These are phyloP conservation scores for Mikania micrantha DNA, from an alignment of 129 eudicot genomes.

Conservation along the genomic window DNA sequence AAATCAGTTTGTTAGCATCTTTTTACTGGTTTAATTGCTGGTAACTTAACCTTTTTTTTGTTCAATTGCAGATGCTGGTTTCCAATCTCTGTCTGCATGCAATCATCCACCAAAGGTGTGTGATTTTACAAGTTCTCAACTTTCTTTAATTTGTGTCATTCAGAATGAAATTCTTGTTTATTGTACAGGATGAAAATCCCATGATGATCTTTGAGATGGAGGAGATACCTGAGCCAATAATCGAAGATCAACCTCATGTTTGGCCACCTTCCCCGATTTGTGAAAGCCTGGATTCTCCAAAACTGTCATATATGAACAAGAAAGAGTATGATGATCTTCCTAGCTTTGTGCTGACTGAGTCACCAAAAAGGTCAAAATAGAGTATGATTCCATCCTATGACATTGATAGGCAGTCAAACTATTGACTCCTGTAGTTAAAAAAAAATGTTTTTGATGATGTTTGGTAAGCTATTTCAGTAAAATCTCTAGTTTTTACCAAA, in stretches of 20 bases:
- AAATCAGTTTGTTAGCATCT: background rate
- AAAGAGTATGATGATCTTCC: conserved; percentile 30
- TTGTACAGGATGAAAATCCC: conserved; percentile 21
- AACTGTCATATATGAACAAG: conserved; percentile 20
- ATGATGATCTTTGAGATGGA: conserved; percentile 29
- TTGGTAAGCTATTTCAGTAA: background rate
- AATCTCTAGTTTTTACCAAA: background rate
- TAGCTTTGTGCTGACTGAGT: conserved; percentile 30
- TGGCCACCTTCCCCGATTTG: conserved; percentile 22
- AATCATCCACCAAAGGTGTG: background rate
- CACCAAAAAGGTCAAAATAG: conserved; percentile 31
- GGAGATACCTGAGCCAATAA: conserved; percentile 27
- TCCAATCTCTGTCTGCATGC: background rate
- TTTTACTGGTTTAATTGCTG: background rate
- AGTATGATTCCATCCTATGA: background rate
- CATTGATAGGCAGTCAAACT: conserved; percentile 20
- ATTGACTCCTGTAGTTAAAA: conserved; percentile 23
- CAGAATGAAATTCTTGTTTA: background rate
- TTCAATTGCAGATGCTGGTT: conserved; percentile 17
- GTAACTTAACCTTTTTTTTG: background rate
- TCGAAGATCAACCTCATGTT: conserved; percentile 16
- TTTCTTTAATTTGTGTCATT: background rate
- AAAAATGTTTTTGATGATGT: no score
- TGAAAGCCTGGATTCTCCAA: conserved; percentile 43
- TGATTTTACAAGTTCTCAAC: background rate